Evolutionary conservation across 2,329 filamentous ascomycete species (phyloP), one percentile per base, ranked within the genome.

Genomic region (Epichloe coenophiala): DNA sequence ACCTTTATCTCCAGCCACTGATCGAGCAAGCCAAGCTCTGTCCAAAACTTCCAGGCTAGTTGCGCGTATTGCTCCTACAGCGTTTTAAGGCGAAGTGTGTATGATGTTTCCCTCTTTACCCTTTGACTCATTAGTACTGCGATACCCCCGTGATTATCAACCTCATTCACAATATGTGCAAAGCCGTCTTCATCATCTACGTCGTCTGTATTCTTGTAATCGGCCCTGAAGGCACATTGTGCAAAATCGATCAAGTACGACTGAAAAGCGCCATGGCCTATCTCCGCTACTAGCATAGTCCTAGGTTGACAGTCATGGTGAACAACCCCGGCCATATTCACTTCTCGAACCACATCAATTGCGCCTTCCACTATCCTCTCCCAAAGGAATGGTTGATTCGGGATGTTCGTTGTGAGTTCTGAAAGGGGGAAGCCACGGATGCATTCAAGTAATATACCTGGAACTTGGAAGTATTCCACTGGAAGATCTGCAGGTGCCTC

Each of bases 181-280:
- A 38, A 54, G 3, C 53, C 50, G 13, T 48, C 8, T 21, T 54
- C 50, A 35, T 54, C 53, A 33, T 41, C 12, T 9, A 23, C 9
- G 21, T 52, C 50, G 3, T 50, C 47, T 23, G 53, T 54, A 23
- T 54, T 44, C 48, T 47, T 54, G 27, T 52, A 54, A 19, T 54
- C 53, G 7, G 21, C 47, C 15, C 13, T 50, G 36, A 54, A 54
- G 13, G 43, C 43, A 50, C 44, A 52, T 46, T 52, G 47, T 21
- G 50, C 53, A 43, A 54, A 54, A 19, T 54, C 53, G 33, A 54
- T 52, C 46, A 54, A 23, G 35, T 49, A 54, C 19, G 43, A 12
- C 40, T 44, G 50, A 42, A 39, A 54, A 11, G 1, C 41, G 37
- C 45, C 17, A 3, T 11, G 40, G 23, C 9, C 50, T 1, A n/a